Evolutionary conservation across 2,329 filamentous ascomycete genomes (phyloP).

Genomic region (Aspergillus sclerotialis): DNA sequence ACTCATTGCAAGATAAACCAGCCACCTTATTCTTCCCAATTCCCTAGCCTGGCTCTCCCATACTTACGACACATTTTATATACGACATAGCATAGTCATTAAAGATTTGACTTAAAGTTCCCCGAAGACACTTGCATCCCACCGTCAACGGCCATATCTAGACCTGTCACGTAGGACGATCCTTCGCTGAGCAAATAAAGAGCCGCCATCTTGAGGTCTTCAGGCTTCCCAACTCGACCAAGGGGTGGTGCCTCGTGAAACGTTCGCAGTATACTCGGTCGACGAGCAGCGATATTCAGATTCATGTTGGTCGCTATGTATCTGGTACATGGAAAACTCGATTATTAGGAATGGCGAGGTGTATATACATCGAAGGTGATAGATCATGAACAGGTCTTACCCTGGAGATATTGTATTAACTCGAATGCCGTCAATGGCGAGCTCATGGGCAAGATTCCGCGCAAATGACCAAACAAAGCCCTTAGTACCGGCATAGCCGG

Average conservation of each 20-base stretch:
- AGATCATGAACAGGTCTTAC: no score
- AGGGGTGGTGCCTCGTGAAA: background rate
- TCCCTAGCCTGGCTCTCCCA: background rate
- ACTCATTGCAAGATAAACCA: no score
- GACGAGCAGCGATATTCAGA: background rate
- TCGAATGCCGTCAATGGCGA: background rate
- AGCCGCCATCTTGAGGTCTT: background rate
- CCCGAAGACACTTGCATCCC: background rate
- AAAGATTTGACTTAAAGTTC: background rate
- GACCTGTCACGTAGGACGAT: background rate
- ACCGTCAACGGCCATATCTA: background rate
- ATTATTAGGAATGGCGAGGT: background rate
- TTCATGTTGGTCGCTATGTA: background rate
- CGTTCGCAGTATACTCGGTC: background rate
- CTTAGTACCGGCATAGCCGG: background rate
- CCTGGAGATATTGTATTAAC: background rate
- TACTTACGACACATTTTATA: background rate
- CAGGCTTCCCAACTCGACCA: background rate
- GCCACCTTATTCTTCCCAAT: no score
- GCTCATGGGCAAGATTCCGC: background rate
- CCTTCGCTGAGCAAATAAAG: background rate
- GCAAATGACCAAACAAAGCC: background rate
- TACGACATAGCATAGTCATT: no score
- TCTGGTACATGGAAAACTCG: background rate
- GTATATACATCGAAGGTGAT: no score